Conservation (phyloP, 2,329 filamentous ascomycete genomes). For the Xylariaceae sp. region DNA sequence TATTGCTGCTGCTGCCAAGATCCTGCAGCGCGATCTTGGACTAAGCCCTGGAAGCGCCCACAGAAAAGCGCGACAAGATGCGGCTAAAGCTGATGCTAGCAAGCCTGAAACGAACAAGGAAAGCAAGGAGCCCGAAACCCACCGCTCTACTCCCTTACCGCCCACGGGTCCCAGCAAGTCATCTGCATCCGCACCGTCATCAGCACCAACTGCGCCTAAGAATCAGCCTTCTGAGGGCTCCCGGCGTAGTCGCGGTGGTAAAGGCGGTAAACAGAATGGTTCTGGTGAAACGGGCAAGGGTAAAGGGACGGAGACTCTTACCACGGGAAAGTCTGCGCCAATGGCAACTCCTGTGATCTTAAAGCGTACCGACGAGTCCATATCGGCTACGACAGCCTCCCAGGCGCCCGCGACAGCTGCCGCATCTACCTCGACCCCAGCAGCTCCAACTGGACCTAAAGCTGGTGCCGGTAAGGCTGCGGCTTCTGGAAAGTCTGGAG, state of each 20-base stretch:
- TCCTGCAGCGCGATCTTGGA: constrained; percentile 61
- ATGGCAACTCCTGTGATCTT: constrained; percentile 30
- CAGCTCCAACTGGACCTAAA: constrained; percentile 32
- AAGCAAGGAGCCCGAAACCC: constrained; percentile 26
- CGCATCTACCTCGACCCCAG: constrained; percentile 22
- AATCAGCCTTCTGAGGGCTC: constrained; percentile 32
- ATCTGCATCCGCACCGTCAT: constrained; percentile 20
- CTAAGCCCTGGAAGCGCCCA: constrained; percentile 59
- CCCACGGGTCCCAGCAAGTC: constrained; percentile 21
- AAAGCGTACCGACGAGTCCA: constrained; percentile 27
- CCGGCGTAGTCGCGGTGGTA: constrained; percentile 32
- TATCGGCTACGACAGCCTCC: constrained; percentile 18
- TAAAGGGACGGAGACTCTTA: constrained; percentile 23
- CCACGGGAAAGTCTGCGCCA: constrained; percentile 26
- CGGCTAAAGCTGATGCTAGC: constrained; percentile 49
- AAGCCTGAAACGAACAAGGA: constrained; percentile 37
- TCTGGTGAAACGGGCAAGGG: constrained; percentile 28
- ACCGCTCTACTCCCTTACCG: constrained; percentile 19
- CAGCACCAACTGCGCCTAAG: constrained; percentile 30
- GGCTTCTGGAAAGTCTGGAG: constrained; percentile 22
- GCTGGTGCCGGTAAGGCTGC: constrained; percentile 22
- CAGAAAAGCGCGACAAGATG: constrained; percentile 54
- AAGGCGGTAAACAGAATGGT: constrained; percentile 31
- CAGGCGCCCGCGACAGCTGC: constrained; percentile 25
- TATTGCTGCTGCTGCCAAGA: constrained; percentile 59